Conservation (phyloP, 805 yeast species). For the Cyberlindnera maclurae region DNA sequence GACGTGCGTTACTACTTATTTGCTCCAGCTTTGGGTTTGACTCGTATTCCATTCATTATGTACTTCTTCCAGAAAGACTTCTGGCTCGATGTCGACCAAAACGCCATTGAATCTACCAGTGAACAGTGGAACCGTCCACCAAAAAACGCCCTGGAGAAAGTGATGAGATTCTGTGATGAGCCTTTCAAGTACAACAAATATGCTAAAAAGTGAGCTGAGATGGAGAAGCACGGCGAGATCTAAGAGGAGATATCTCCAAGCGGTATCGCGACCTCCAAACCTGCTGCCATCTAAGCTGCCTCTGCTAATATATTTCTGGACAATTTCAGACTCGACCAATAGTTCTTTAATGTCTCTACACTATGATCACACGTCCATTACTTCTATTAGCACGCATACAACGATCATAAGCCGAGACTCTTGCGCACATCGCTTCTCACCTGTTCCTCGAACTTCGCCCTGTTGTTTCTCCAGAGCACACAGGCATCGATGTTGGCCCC, state of each 20-base stretch:
- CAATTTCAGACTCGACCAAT: no score
- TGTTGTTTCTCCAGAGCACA: conserved; percentile 86
- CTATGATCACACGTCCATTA: no score
- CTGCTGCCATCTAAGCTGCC: no score
- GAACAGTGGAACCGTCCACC: conserved; percentile 8
- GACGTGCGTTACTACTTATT: conserved; percentile 25
- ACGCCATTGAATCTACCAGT: conserved; percentile 26
- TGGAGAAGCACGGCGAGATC: background rate
- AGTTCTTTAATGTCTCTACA: no score
- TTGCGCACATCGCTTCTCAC: conserved; percentile 64
- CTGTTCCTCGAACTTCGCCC: conserved; percentile 54
- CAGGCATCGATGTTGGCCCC: conserved; percentile 83
- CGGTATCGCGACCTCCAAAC: no score
- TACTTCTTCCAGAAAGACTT: conserved; percentile 29
- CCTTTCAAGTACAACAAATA: conserved; percentile 9
- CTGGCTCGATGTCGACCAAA: conserved; percentile 31
- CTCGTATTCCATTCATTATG: conserved; percentile 25
- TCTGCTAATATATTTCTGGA: no score
- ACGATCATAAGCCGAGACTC: conserved; percentile 54
- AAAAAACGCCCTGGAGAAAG: conserved; percentile 3
- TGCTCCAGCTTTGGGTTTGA: conserved; percentile 25
- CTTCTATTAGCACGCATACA: no score
- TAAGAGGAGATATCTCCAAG: no score
- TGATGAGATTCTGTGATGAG: conserved; percentile 9
- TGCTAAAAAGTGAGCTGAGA: conserved; percentile 6